Conservation (phyloP, 2,329 filamentous ascomycete species). For the Curvularia eragrostidis region DNA sequence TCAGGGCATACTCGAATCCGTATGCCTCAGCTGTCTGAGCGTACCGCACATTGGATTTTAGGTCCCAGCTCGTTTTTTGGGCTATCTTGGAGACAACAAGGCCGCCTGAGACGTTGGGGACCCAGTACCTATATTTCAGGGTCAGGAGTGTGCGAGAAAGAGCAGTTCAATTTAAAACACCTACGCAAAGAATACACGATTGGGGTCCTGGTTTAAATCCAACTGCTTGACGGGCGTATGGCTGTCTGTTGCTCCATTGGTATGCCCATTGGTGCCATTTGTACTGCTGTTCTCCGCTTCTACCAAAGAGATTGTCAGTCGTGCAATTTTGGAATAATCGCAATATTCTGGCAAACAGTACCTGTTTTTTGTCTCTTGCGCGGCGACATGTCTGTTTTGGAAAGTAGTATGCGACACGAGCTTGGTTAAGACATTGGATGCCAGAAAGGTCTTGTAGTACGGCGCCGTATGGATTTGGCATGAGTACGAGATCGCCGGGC, state of each 20-base stretch:
- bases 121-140: constrained; percentile 55
- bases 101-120: constrained; percentile 62
- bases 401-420: background rate
- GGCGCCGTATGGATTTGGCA: too few species aligned
- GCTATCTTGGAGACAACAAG: constrained; percentile 62
- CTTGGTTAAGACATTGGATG: background rate
- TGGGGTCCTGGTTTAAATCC: constrained; percentile 52
- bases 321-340: background rate
- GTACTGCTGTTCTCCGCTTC: background rate
- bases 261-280: background rate
- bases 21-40: constrained; percentile 57
- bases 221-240: constrained; percentile 38
- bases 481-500: background rate
- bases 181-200: constrained; percentile 55
- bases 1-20: constrained; percentile 61
- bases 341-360: background rate
- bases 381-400: background rate
- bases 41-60: constrained; percentile 58
- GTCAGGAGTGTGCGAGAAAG: background rate
- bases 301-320: background rate
- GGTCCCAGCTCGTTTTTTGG: constrained; percentile 58
- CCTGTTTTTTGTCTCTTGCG: constrained; percentile 12
- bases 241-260: background rate
- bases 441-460: background rate
- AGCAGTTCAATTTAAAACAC: background rate